Evolutionary conservation across 495 filamentous ascomycete genomes (phyloP).

Genomic region (Penicillium dipodomyicola): DNA sequence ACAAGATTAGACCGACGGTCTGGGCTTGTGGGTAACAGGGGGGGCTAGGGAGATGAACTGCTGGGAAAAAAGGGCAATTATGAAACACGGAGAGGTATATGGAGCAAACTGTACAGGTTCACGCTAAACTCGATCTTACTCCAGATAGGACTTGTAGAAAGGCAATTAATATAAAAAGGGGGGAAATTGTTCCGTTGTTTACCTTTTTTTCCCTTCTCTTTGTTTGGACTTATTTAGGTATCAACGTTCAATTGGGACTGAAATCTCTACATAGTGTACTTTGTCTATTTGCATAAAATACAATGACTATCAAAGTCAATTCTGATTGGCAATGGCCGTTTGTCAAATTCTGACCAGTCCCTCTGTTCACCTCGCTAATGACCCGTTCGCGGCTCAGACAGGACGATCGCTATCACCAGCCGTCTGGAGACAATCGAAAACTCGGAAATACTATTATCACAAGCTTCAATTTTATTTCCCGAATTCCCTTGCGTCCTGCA

Average conservation of each 20-base stretch:
- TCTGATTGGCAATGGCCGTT: neutral
- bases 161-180: neutral
- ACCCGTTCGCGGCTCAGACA: slow-evolving; percentile 12
- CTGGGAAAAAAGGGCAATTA: slow-evolving; percentile 9
- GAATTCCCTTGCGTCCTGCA: slow-evolving; percentile 7
- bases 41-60: slow-evolving; percentile 7
- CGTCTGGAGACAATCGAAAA: slow-evolving; percentile 4
- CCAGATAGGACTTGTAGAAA: neutral
- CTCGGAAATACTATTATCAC: neutral
- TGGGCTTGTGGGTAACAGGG: slow-evolving; percentile 18
- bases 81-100: slow-evolving; percentile 7
- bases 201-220: neutral
- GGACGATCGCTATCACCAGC: slow-evolving; percentile 30
- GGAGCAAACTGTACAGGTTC: neutral
- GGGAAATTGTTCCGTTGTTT: slow-evolving; percentile 2
- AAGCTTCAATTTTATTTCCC: neutral
- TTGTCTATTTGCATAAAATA: neutral
- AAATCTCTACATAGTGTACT: neutral
- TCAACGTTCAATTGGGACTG: neutral
- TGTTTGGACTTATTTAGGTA: neutral
- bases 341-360: neutral
- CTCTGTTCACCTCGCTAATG: slow-evolving; percentile 8
- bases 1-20: slow-evolving; percentile 14
- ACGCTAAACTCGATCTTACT: slow-evolving; percentile 3
- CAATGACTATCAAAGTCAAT: neutral